Conservation (phyloP, 1,284 basidiomycete genomes). For the Apiotrichum domesticum region DNA sequence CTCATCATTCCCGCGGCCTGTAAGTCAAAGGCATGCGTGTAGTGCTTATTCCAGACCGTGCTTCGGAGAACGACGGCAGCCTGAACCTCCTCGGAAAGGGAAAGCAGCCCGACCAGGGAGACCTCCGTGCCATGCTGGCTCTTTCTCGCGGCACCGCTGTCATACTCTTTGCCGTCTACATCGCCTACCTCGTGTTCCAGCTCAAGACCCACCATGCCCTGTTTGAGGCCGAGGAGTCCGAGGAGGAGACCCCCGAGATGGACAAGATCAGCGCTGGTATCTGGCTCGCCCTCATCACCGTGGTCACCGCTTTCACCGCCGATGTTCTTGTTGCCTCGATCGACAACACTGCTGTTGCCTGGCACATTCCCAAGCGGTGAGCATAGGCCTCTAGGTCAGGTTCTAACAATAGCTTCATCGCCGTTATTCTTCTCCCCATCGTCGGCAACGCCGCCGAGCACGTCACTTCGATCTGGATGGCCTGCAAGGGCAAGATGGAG, state of each 20-base stretch:
- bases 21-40: slow-evolving; percentile 17
- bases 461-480: slow-evolving; percentile 81
- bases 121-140: slow-evolving; percentile 57
- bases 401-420: slow-evolving; percentile 39
- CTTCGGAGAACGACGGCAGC: slow-evolving; percentile 17
- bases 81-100: background rate
- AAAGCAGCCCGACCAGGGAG: slow-evolving; percentile 26
- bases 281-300: slow-evolving; percentile 58
- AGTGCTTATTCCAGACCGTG: slow-evolving; percentile 17
- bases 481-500: slow-evolving; percentile 62
- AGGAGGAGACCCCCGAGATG: slow-evolving; percentile 60
- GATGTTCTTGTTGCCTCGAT: slow-evolving; percentile 69
- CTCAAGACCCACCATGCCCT: slow-evolving; percentile 54
- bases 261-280: slow-evolving; percentile 59
- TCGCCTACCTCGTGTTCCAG: slow-evolving; percentile 62
- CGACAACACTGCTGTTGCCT: slow-evolving; percentile 75
- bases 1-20: slow-evolving; percentile 90
- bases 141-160: slow-evolving; percentile 82
- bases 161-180: slow-evolving; percentile 72
- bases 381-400: background rate
- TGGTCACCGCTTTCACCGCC: slow-evolving; percentile 79
- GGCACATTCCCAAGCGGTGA: slow-evolving; percentile 66
- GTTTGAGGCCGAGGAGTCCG: slow-evolving; percentile 51
- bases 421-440: slow-evolving; percentile 52
- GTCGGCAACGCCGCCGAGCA: slow-evolving; percentile 67